Evolutionary conservation across 2,329 filamentous ascomycete genomes (phyloP).

Genomic region (Tolypocladium ophioglossoides): DNA sequence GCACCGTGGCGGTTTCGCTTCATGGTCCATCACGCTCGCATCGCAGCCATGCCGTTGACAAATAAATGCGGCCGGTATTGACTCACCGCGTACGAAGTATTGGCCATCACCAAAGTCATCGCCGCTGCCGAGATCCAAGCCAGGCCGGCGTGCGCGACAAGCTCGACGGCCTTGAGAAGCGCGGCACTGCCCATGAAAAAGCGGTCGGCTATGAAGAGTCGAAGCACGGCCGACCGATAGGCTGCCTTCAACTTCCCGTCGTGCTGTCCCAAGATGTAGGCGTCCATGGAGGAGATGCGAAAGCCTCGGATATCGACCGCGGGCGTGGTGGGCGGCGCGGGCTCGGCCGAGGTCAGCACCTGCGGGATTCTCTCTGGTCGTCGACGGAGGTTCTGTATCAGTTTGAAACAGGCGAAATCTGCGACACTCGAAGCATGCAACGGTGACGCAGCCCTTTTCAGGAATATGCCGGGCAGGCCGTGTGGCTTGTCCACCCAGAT

Average conservation of each 20-base stretch:
- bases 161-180: slow-evolving; percentile 15
- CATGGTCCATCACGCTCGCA: background rate
- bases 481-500: slow-evolving; percentile 45
- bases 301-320: slow-evolving; percentile 33
- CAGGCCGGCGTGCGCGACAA: slow-evolving; percentile 7
- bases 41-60: background rate
- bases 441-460: slow-evolving; percentile 26
- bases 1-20: background rate
- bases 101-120: background rate
- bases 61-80: background rate
- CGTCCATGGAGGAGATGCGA: slow-evolving; percentile 41
- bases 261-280: slow-evolving; percentile 28
- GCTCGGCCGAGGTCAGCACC: slow-evolving; percentile 28
- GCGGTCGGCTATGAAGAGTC: slow-evolving; percentile 33
- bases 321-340: background rate
- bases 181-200: slow-evolving; percentile 25
- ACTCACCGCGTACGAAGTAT: background rate
- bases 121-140: slow-evolving; percentile 3
- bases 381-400: slow-evolving; percentile 32
- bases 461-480: slow-evolving; percentile 34
- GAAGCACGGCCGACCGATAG: slow-evolving; percentile 28
- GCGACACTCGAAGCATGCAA: slow-evolving; percentile 21
- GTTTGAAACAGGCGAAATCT: slow-evolving; percentile 30
- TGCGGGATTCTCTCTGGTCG: slow-evolving; percentile 29
- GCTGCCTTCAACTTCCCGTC: slow-evolving; percentile 13